phyloP scores from a whole-genome alignment of 495 filamentous ascomycete species.

The Oleoguttula mirabilis region DNA sequence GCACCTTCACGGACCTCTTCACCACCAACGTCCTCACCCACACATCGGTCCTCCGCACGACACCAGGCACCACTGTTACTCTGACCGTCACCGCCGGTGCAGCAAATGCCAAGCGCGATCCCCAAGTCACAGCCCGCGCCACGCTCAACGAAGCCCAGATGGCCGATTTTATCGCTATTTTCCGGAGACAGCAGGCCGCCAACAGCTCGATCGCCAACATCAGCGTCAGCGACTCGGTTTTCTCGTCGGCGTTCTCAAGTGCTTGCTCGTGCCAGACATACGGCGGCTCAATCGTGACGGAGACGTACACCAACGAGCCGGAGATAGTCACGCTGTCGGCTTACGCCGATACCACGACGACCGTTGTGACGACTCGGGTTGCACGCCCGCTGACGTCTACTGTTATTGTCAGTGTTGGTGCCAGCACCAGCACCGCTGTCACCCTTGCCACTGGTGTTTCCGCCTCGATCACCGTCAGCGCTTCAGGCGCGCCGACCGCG shows the following conservation, averaged over 20 bases:
- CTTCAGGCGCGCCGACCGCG: conserved; percentile 1
- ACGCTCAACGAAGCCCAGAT: conserved; percentile 6
- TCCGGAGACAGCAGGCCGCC: conserved; percentile 1
- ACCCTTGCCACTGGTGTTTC: not conserved
- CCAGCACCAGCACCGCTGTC: not conserved
- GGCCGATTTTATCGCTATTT: conserved; percentile 1
- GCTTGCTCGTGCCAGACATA: conserved; percentile 15
- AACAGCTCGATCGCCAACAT: not conserved
- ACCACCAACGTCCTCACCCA: conserved; percentile 7
- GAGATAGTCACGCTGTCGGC: conserved; percentile 3
- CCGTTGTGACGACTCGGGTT: not conserved
- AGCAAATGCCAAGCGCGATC: no score
- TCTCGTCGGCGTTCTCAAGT: conserved; percentile 9
- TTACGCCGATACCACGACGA: conserved; percentile 2
- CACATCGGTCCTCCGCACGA: no score
- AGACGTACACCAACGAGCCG: conserved; percentile 16
- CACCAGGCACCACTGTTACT: conserved; percentile 3
- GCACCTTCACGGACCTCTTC: conserved; percentile 8
- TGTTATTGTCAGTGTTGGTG: not conserved
- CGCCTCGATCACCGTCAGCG: not conserved
- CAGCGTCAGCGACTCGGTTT: conserved; percentile 1
- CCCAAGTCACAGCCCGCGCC: no score
- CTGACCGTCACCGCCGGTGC: conserved; percentile 1
- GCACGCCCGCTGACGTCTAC: not conserved
- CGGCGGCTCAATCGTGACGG: conserved; percentile 11